Percentiles rank a stretch among this genome's conserved stretches.
phyloP scores from a whole-genome alignment of 371 early-diverging fungal species.

The Cokeromyces recurvatus region DNA sequence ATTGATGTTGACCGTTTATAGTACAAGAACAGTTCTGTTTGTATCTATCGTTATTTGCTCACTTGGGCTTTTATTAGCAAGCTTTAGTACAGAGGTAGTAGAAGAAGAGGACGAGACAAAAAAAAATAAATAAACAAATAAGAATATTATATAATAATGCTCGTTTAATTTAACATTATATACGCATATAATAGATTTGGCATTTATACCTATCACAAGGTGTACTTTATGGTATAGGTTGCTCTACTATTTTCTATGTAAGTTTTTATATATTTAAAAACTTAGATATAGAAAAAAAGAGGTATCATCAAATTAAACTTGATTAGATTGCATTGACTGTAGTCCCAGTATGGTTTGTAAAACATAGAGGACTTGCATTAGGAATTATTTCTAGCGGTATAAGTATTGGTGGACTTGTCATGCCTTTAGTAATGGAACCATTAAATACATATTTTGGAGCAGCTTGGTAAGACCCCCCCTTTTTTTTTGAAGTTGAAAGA shows the following conservation, averaged over 20 bases:
- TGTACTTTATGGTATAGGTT: constrained; percentile 42
- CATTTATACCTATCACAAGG: constrained; percentile 33
- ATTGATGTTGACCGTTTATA: constrained; percentile 14
- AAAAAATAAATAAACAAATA: too few relatives aligned
- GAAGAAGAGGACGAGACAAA: too few relatives aligned
- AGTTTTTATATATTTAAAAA: background rate
- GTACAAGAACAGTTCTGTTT: constrained; percentile 18
- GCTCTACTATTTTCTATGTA: constrained; percentile 31
- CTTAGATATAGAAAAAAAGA: too few relatives aligned
- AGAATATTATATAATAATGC: too few relatives aligned
- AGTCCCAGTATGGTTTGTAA: constrained; percentile 64
- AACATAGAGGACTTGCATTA: constrained; percentile 61
- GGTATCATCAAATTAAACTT: background rate
- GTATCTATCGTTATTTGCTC: constrained; percentile 19
- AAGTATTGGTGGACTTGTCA: constrained; percentile 71
- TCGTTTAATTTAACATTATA: too few relatives aligned
- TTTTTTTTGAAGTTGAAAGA: too few relatives aligned
- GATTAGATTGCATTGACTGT: constrained; percentile 18
- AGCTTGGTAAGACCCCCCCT: constrained; percentile 47
- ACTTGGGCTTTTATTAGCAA: constrained; percentile 25
- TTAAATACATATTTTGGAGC: constrained; percentile 52
- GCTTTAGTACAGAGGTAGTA: constrained; percentile 27
- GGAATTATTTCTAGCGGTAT: constrained; percentile 72
- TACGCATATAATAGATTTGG: too few relatives aligned
- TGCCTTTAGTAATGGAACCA: constrained; percentile 57